Evolutionary conservation across 1,284 basidiomycete genomes (phyloP).

Genomic region (Inonotus hispidus): DNA sequence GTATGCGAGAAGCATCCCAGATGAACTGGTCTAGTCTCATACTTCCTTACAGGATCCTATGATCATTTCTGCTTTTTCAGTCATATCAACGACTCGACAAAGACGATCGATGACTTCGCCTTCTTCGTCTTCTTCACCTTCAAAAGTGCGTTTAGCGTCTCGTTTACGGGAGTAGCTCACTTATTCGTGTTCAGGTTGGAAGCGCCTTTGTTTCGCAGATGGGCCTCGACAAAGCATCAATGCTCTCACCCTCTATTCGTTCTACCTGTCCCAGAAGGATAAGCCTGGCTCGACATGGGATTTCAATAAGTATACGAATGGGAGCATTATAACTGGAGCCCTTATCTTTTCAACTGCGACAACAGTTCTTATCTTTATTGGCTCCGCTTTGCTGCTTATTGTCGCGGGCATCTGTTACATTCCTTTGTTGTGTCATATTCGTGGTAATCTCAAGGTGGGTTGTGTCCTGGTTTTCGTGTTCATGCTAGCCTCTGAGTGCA

Average conservation of each 20-base stretch:
- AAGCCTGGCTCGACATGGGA: constrained; percentile 63
- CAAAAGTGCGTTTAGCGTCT: constrained; percentile 65
- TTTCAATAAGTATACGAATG: constrained; percentile 60
- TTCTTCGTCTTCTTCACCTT: constrained; percentile 99
- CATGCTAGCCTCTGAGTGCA: not conserved
- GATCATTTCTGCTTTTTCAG: constrained; percentile 98
- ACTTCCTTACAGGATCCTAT: constrained; percentile 65
- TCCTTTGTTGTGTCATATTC: constrained; percentile 91
- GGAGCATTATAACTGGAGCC: constrained; percentile 70
- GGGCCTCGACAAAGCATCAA: constrained; percentile 99
- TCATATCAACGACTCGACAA: constrained; percentile 93
- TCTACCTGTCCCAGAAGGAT: constrained; percentile 74
- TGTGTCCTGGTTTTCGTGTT: not conserved
- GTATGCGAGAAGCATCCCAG: constrained; percentile 28
- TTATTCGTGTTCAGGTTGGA: constrained; percentile 71
- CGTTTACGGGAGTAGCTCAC: constrained; percentile 10
- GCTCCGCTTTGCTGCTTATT: constrained; percentile 78
- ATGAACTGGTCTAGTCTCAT: constrained; percentile 14
- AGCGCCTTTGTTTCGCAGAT: constrained; percentile 88
- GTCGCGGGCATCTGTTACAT: constrained; percentile 86
- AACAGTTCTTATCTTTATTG: constrained; percentile 84
- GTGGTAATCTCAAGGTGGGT: constrained; percentile 85
- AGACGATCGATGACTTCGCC: constrained; percentile 94
- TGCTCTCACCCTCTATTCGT: constrained; percentile 87
- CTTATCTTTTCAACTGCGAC: constrained; percentile 87